Evolutionary conservation across 495 filamentous ascomycete genomes (phyloP).

Genomic region (Delitschia confertaspora): DNA sequence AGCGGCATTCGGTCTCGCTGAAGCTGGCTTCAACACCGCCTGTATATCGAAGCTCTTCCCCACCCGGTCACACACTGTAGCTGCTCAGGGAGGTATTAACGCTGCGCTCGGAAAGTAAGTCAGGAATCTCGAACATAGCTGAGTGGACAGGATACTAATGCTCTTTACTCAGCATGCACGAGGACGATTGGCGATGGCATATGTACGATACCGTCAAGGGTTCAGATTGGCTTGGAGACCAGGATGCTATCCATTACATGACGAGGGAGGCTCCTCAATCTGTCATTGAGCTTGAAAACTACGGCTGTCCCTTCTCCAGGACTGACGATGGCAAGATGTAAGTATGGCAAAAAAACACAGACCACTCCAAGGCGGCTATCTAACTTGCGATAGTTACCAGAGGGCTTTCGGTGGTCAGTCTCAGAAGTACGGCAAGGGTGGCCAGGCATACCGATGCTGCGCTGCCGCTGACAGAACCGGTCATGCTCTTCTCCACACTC

Average conservation of each 20-base stretch:
- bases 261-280: constrained; percentile 85
- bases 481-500: constrained; percentile 91
- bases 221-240: constrained; percentile 96
- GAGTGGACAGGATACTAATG: constrained; percentile 4
- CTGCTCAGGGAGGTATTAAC: constrained; percentile 90
- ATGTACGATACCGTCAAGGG: constrained; percentile 99
- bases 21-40: constrained; percentile 95
- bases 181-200: constrained; percentile 98
- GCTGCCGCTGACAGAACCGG: constrained; percentile 93
- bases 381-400: constrained; percentile 56
- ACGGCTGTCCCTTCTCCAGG: constrained; percentile 94
- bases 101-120: constrained; percentile 84
- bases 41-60: constrained; percentile 98
- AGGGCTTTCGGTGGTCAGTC: constrained; percentile 96
- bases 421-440: constrained; percentile 87
- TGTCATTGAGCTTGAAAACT: constrained; percentile 93
- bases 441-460: constrained; percentile 93
- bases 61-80: constrained; percentile 90
- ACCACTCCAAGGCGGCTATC: constrained; percentile 17
- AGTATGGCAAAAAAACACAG: constrained; percentile 29
- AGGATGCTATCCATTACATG: constrained; percentile 99
- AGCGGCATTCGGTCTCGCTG: constrained; percentile 90
- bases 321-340: constrained; percentile 92
- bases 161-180: constrained; percentile 49
- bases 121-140: constrained; percentile 33